A percentile compares a stretch with the other conserved stretches of the same genome.
Conservation (phyloP, 2,329 filamentous ascomycete genomes). For the Blumeriella jaapii region DNA sequence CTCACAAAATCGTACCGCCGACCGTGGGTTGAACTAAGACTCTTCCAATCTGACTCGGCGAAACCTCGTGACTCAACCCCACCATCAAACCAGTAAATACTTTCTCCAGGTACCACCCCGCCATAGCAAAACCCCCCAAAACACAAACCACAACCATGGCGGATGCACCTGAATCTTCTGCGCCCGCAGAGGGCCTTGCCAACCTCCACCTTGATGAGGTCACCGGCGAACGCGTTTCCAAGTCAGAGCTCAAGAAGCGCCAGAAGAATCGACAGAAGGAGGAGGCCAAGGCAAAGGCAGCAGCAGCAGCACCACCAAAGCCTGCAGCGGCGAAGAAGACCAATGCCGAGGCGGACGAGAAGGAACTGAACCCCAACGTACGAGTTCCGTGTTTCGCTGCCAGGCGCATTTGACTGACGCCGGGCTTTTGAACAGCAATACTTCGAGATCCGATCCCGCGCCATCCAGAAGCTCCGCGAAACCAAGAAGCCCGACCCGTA, state of each 20-base stretch:
- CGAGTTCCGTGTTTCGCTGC: slow-evolving; percentile 23
- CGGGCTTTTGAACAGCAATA: slow-evolving; percentile 55
- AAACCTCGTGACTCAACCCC: slow-evolving; percentile 6
- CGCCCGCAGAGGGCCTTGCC: slow-evolving; percentile 18
- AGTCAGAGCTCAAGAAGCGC: slow-evolving; percentile 87
- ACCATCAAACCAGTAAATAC: slow-evolving; percentile 4
- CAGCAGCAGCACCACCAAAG: slow-evolving; percentile 51
- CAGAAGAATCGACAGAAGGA: slow-evolving; percentile 84
- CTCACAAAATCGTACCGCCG: no score
- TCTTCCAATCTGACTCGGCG: neutral
- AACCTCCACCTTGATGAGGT: slow-evolving; percentile 74
- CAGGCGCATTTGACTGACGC: slow-evolving; percentile 15
- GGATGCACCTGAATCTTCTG: slow-evolving; percentile 17
- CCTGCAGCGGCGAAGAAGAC: slow-evolving; percentile 47
- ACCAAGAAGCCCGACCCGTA: slow-evolving; percentile 72
- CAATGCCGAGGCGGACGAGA: slow-evolving; percentile 43
- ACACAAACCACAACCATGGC: slow-evolving; percentile 22
- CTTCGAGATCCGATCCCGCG: slow-evolving; percentile 87
- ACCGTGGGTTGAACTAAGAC: no score
- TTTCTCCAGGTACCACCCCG: slow-evolving; percentile 3
- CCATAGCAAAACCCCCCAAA: slow-evolving; percentile 4
- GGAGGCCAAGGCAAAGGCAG: slow-evolving; percentile 80
- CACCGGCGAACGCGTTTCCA: slow-evolving; percentile 78
- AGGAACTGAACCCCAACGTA: slow-evolving; percentile 67
- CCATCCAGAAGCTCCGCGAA: slow-evolving; percentile 64